Base-by-base conservation (phyloP, 768 basidiomycete species). In the Hebeloma cylindrosporum region DNA sequence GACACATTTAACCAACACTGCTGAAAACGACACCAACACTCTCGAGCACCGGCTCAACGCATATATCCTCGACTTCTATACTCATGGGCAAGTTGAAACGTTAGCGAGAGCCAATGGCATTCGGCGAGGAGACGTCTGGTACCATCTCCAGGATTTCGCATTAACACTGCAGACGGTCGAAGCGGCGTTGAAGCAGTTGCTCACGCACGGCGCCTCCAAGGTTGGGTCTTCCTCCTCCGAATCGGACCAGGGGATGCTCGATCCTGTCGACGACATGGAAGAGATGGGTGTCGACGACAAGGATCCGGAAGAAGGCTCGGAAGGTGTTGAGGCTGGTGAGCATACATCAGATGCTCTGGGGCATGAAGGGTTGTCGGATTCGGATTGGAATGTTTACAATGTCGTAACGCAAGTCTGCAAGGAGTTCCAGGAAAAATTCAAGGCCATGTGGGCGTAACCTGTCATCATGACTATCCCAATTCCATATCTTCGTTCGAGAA, bases 31-130 rank as follows among this genome's bases (percentile, higher is more conserved):
- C 2, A 43, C 55, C 9, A 34, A 28, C 26, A n/a, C n/a, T n/a
- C n/a, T n/a, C n/a, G 52, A 58, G 37, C 52, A 61, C 36, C 52
- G 57, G 2, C 67, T 85, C 34, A 86, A 87, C 47, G 84, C 81
- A 0, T 85, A 85, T 53, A 60, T 87, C 11, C 64, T 77, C 32
- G 86, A 88, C 55, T 88, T 85, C 62, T 85, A 76, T 56, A 73
- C 58, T 0, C 86, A 88, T 45, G 86, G 85, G 0, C 81, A 82
- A 56, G 63, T 67, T 5, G 54, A 61, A 2, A 66, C 78, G 1
- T 59, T 85, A 23, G 67, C 65, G 8, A 51, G 50, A 0, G 79
- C 80, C 3, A 85, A 85, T 39, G 78, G 72, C 2, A 80, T 85
- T 31, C 64, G 82, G n/a, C 58, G 64, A 4, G 80, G 80, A 7